Evolutionary conservation across 2,329 filamentous ascomycete species (phyloP).

Genomic region (Clarireedia monteithiana): DNA sequence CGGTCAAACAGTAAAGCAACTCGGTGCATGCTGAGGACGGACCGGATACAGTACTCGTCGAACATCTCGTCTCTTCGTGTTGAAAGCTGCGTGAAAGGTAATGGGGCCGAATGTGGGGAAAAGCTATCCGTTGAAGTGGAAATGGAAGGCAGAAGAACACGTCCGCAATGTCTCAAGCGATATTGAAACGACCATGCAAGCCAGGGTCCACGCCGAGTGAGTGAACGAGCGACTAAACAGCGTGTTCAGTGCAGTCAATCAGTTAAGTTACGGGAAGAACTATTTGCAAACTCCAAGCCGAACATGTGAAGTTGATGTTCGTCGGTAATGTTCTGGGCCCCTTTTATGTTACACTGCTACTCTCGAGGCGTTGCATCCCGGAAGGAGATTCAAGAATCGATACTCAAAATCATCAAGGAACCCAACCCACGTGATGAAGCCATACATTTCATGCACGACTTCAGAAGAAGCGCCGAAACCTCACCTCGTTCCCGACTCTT

Average conservation of each 20-base stretch:
- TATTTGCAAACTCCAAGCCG: not conserved
- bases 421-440: not conserved
- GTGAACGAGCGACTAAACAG: not conserved
- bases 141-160: not conserved
- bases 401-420: not conserved
- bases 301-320: not conserved
- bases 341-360: not conserved
- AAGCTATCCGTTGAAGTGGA: no score
- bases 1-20: not conserved
- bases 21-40: not conserved
- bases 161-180: not conserved
- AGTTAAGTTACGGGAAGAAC: not conserved
- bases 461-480: not conserved
- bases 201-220: not conserved
- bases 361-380: not conserved
- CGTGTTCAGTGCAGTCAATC: not conserved
- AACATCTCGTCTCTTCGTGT: not conserved
- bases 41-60: not conserved
- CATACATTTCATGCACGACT: slow-evolving; percentile 6
- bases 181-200: not conserved
- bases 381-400: not conserved
- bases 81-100: not conserved
- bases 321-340: not conserved
- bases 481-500: not conserved
- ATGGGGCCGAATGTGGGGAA: not conserved